Evolutionary conservation across 345 rosid genomes (phyloP).

Genomic region (Brassica incana): DNA sequence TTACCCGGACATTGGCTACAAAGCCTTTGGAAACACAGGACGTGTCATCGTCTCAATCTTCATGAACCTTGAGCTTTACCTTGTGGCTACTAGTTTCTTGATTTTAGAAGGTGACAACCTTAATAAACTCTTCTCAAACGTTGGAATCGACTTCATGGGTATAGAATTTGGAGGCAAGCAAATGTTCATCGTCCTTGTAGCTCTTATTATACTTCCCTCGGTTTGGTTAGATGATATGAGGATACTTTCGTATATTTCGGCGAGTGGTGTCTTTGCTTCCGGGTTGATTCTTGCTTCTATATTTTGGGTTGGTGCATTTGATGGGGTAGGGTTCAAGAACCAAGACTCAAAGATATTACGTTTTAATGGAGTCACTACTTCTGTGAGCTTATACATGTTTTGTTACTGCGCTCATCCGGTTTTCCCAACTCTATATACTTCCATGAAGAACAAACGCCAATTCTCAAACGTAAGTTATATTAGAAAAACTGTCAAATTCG

Average conservation of each 20-base stretch:
- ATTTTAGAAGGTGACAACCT: slow-evolving; percentile 91
- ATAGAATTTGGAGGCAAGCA: slow-evolving; percentile 52
- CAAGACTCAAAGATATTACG: slow-evolving; percentile 46
- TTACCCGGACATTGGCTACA: slow-evolving; percentile 83
- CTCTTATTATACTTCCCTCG: slow-evolving; percentile 69
- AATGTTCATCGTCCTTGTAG: slow-evolving; percentile 59
- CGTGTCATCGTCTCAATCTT: slow-evolving; percentile 54
- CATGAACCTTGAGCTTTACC: slow-evolving; percentile 77
- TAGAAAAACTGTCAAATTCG: not conserved
- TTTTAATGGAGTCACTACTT: slow-evolving; percentile 62
- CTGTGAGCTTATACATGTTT: slow-evolving; percentile 84
- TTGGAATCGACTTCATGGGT: slow-evolving; percentile 51
- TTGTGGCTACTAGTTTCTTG: slow-evolving; percentile 80
- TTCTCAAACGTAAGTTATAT: slow-evolving; percentile 67
- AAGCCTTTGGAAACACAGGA: slow-evolving; percentile 77
- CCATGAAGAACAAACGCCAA: slow-evolving; percentile 76
- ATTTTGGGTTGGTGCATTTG: slow-evolving; percentile 66
- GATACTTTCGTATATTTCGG: slow-evolving; percentile 79
- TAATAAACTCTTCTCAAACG: slow-evolving; percentile 53
- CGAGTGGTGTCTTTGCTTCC: slow-evolving; percentile 87
- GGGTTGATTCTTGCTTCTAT: slow-evolving; percentile 67
- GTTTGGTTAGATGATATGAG: slow-evolving; percentile 80
- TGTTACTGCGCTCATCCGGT: slow-evolving; percentile 94
- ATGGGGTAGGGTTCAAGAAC: slow-evolving; percentile 68
- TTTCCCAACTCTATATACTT: slow-evolving; percentile 79